Evolutionary conservation across 2,329 filamentous ascomycete species (phyloP), one percentile per base, ranked within the genome.

Genomic region (Penicillium sp.): DNA sequence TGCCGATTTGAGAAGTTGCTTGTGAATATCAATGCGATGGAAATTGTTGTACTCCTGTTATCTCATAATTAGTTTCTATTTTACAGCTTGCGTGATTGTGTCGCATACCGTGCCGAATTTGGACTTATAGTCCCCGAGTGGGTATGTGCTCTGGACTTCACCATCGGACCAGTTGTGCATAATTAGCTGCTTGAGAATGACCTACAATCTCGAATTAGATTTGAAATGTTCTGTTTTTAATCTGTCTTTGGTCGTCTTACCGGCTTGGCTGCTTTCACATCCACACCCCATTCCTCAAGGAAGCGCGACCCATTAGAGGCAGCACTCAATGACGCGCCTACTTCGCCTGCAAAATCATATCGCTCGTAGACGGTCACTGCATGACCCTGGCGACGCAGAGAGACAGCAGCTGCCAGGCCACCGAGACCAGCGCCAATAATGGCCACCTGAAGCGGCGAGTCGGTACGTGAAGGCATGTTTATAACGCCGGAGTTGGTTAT

Each of bases 91-190:
- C 26, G 13, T 24, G 2, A 8, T n/a, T 24, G n/a, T 17, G 15
- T 30, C 37, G 15, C 61, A 8, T 60, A 68, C 65, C 13, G 62
- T 67, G 22, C 68, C 73, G 30, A 66, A 68, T 35, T 66, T 67
- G 10, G 62, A 62, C 49, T 68, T 68, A 53, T 76, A 76, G 56
- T 73, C 70, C 2, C 69, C 69, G 1, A 75, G 61, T 3, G 67
- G 68, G 53, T 73, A 73, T 4, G 65, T 67, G 35, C 58, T 71
- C 40, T 64, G 61, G 3, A 73, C 66, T 7, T 67, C 58, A 1
- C 74, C 73, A n/a, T 66, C 66, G 1, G 54, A 49, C 69, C 71
- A 74, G n/a, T 73, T 68, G 53, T 72, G 74, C 65, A 71, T 70
- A 13, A 76, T 73, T 15, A 75, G 60, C n/a, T 71, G 70, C 53